Base-by-base conservation (phyloP, 164 flowering plant genomes). In the Akebia trifoliata region DNA sequence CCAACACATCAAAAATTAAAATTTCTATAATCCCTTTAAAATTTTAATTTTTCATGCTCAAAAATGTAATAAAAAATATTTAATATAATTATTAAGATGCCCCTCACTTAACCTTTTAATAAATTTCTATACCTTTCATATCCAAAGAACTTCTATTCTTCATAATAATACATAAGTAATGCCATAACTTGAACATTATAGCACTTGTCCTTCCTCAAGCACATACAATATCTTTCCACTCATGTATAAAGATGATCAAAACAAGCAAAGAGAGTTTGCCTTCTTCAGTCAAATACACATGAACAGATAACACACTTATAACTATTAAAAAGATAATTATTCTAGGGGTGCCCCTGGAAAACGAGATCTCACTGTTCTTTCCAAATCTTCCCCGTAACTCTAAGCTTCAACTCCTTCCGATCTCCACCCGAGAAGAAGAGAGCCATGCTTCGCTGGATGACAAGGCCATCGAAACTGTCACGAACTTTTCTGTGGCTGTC, bases 311-410 rank as follows among this genome's bases (percentile, higher is more conserved):
- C 66, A 10, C 45, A 32, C n/a, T n/a, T 4, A 7, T 17, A 10
- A 61, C 34, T n/a, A 45, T 28, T 6, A 18, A 39, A 10, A 56
- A 21, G 24, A 32, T 4, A 31, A 22, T 4, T 24, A 9, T 17
- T 0, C 31, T 30, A n/a, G 15, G 39, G 30, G 12, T 5, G 59
- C 7, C 3, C 22, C 47, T 28, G 9, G 10, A 18, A 48, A 36
- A 22, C 25, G 24, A 14, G 10, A 38, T 24, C 30, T 74, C 60
- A 72, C 60, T 72, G 77, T 39, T 76, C 83, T 63, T 75, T 77
- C 83, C 86, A 81, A 30, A 81, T 79, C 69, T 82, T 67, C 42
- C 86, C 86, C 8, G 86, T 81, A 4, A 81, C 80, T 54, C 82
- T 69, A 14, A 81, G 80, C 57, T 77, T 79, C 65, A 81, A 59